These are phyloP conservation scores for Solanum arcanum DNA, from an alignment of 257 asterid species.

Conservation along the genomic window DNA sequence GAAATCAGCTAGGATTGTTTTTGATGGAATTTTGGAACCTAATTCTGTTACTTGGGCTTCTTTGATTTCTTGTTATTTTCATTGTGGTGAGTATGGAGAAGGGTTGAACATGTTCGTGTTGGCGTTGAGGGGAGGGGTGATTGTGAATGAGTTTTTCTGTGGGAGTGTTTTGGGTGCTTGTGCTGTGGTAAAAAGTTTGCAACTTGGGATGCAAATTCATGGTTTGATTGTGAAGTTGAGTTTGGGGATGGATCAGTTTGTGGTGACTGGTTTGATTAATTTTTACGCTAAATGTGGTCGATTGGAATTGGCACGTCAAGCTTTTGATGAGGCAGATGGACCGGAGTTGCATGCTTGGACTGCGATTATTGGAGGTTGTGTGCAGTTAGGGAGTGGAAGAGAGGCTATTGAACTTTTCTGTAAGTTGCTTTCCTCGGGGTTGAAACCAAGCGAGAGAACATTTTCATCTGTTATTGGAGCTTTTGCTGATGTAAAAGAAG, in stretches of 20 bases:
- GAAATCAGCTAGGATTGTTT: constrained; percentile 43
- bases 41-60: constrained; percentile 58
- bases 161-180: constrained; percentile 54
- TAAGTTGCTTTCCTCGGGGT: constrained; percentile 30
- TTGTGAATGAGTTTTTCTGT: constrained; percentile 46
- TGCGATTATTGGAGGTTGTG: constrained; percentile 65
- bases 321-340: constrained; percentile 36
- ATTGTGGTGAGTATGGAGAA: constrained; percentile 45
- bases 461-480: constrained; percentile 67
- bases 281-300: constrained; percentile 64
- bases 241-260: constrained; percentile 41
- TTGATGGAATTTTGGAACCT: constrained; percentile 42
- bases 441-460: constrained; percentile 55
- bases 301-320: constrained; percentile 38
- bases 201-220: constrained; percentile 58
- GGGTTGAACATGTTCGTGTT: constrained; percentile 45
- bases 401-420: constrained; percentile 44
- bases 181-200: constrained; percentile 34
- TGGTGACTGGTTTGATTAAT: constrained; percentile 51
- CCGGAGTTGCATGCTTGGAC: constrained; percentile 65
- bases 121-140: constrained; percentile 36
- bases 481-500: constrained; percentile 31
- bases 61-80: constrained; percentile 39
- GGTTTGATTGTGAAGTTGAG: constrained; percentile 41
- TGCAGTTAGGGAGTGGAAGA: constrained; percentile 32